These are phyloP conservation scores for Climacium dendroides DNA, from an alignment of 225 moss, liverwort and hornwort species.

Conservation along the genomic window DNA sequence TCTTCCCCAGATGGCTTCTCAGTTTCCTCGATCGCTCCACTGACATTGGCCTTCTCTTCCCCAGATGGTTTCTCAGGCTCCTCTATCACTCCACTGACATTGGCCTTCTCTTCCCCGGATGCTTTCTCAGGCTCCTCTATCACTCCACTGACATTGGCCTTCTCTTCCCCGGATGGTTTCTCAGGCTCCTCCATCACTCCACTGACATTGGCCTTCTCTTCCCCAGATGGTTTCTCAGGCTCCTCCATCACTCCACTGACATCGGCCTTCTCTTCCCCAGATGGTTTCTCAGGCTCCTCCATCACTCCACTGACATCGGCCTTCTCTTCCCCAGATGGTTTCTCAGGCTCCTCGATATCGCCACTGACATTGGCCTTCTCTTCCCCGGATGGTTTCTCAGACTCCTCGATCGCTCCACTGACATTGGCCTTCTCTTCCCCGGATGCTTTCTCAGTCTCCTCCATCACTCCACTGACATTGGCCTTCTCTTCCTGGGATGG, in stretches of 20 bases:
- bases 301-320: not conserved
- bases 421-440: not conserved
- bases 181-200: not conserved
- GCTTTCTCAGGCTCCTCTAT: not conserved
- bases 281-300: not conserved
- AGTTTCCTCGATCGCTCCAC: accelerated
- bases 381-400: not conserved
- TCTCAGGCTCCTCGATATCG: not conserved
- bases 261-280: not conserved
- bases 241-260: not conserved
- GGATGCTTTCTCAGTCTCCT: not conserved
- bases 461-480: not conserved
- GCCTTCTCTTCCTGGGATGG: not conserved
- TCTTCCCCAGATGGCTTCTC: not conserved
- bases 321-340: too few species aligned
- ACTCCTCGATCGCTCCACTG: not conserved
- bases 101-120: not conserved
- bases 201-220: not conserved
- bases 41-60: not conserved
- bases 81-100: not conserved
- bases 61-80: accelerated
- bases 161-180: not conserved
- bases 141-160: not conserved
- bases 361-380: not conserved
- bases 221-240: not conserved